phyloP scores from a whole-genome alignment of 768 basidiomycete genomes.

The Tulasnella sp. region DNA sequence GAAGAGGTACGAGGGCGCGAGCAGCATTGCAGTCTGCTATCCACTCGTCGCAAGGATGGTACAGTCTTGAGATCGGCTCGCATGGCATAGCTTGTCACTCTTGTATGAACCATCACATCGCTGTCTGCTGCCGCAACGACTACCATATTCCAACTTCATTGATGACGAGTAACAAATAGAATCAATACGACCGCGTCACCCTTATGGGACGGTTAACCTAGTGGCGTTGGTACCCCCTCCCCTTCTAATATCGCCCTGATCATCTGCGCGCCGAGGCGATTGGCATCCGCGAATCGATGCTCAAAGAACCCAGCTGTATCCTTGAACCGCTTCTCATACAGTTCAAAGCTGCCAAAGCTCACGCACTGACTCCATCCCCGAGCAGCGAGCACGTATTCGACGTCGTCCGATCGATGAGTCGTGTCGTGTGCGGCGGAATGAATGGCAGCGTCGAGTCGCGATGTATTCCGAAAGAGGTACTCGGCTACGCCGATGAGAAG shows the following conservation, averaged over 20 bases:
- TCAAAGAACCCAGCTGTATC: slow-evolving; percentile 77
- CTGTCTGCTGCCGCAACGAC: too few species aligned
- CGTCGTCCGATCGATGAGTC: slow-evolving; percentile 76
- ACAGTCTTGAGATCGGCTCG: too few species aligned
- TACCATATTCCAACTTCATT: too few species aligned
- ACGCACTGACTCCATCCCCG: slow-evolving; percentile 96
- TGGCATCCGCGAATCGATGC: slow-evolving; percentile 77
- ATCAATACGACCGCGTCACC: too few species aligned
- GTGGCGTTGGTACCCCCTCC: too few species aligned
- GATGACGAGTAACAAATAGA: too few species aligned
- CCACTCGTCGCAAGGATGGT: too few species aligned
- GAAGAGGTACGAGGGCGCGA: too few species aligned
- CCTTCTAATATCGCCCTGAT: slow-evolving; percentile 59
- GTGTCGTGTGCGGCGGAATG: slow-evolving; percentile 64
- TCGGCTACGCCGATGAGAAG: slow-evolving; percentile 97
- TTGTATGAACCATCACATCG: too few species aligned
- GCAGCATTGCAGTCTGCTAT: too few species aligned
- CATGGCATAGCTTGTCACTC: too few species aligned
- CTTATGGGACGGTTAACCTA: too few species aligned
- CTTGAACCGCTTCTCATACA: slow-evolving; percentile 72
- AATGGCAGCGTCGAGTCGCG: slow-evolving; percentile 57
- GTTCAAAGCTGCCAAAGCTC: slow-evolving; percentile 80
- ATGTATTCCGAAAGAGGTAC: slow-evolving; percentile 69
- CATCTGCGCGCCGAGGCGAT: slow-evolving; percentile 75
- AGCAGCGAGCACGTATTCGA: slow-evolving; percentile 89